phyloP scores from a whole-genome alignment of 1,284 basidiomycete species.

The Ceratobasidium sp. region DNA sequence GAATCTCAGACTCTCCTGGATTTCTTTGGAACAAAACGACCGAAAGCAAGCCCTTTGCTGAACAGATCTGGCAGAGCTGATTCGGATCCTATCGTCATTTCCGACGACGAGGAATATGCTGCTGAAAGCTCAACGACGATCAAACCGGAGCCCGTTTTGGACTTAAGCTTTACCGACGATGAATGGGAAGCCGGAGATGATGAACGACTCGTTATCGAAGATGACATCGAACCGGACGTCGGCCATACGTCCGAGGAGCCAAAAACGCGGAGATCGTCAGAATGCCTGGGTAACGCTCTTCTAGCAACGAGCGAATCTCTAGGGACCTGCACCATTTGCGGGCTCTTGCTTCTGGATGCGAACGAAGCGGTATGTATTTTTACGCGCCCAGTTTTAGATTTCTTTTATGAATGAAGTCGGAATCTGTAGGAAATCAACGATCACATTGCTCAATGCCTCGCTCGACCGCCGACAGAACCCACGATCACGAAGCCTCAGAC shows the following conservation, averaged over 20 bases:
- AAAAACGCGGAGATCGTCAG: background rate
- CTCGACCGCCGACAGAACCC: background rate
- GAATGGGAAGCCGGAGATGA: constrained; percentile 72
- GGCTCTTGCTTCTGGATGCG: constrained; percentile 45
- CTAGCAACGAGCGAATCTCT: constrained; percentile 27
- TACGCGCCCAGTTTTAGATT: background rate
- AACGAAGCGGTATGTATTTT: constrained; percentile 44
- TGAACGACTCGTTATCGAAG: constrained; percentile 45
- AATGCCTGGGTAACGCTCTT: constrained; percentile 33
- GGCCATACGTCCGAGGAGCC: constrained; percentile 41
- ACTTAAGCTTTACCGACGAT: constrained; percentile 20
- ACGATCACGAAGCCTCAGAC: background rate
- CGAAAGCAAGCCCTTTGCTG: background rate
- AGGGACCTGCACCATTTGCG: constrained; percentile 48
- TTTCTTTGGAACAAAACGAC: constrained; percentile 29
- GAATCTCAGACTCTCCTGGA: constrained; percentile 1
- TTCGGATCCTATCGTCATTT: constrained; percentile 12
- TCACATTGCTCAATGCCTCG: constrained; percentile 12
- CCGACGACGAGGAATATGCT: constrained; percentile 16
- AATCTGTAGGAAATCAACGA: constrained; percentile 11
- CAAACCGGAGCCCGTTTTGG: constrained; percentile 2
- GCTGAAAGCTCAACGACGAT: background rate
- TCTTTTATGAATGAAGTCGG: constrained; percentile 1
- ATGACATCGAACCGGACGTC: constrained; percentile 42
- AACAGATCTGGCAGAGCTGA: background rate